phyloP scores from a whole-genome alignment of 2,329 filamentous ascomycete genomes.

The Blastomyces silverae region DNA sequence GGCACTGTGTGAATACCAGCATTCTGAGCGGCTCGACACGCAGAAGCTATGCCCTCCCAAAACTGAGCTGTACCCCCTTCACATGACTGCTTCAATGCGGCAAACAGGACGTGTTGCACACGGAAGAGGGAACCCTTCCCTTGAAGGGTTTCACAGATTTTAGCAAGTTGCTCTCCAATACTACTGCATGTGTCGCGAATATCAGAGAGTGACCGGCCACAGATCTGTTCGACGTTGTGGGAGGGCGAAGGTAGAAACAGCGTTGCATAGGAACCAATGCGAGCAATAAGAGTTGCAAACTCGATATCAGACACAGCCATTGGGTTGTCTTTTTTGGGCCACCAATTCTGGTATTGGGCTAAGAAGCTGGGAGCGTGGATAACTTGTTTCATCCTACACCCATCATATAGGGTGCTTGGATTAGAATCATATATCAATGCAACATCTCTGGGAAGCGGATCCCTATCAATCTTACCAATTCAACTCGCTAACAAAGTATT shows the following conservation, averaged over 20 bases:
- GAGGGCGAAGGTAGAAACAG: neutral
- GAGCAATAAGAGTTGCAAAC: slow-evolving; percentile 1
- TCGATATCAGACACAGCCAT: neutral
- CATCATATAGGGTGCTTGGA: neutral
- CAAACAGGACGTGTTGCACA: slow-evolving; percentile 2
- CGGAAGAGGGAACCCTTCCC: neutral
- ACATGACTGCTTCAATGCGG: neutral
- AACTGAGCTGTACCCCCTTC: slow-evolving; percentile 10
- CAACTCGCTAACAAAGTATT: neutral
- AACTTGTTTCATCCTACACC: neutral
- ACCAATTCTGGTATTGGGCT: neutral
- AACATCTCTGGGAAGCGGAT: neutral
- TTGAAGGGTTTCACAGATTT: neutral
- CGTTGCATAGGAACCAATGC: neutral
- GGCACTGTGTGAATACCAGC: slow-evolving; percentile 6
- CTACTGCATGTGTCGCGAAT: neutral
- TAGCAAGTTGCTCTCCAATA: neutral
- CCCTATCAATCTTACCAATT: slow-evolving; percentile 4
- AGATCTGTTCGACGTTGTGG: neutral
- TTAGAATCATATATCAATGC: neutral
- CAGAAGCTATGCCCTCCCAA: slow-evolving; percentile 9
- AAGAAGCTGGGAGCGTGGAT: slow-evolving; percentile 1
- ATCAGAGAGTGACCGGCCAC: neutral
- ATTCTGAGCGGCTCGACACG: slow-evolving; percentile 8
- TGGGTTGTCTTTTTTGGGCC: neutral